These are phyloP conservation scores for Poronia punctata DNA, from an alignment of 495 filamentous ascomycete genomes.

Conservation along the genomic window DNA sequence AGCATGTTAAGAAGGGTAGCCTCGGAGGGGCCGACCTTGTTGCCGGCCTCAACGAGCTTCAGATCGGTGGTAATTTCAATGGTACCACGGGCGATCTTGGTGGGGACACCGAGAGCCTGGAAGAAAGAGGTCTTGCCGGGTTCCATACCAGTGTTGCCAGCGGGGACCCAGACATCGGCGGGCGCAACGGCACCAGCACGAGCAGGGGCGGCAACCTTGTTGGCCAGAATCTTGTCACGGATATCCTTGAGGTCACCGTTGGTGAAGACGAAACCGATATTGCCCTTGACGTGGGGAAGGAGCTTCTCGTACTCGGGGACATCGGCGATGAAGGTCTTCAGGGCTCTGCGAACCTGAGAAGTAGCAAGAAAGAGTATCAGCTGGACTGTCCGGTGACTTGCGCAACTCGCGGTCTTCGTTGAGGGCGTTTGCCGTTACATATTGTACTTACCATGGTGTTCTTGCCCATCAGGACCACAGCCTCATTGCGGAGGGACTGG, in stretches of 20 bases:
- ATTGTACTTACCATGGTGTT: constrained; percentile 79
- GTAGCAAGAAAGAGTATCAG: not conserved
- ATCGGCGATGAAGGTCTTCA: constrained; percentile 89
- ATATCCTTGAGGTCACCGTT: constrained; percentile 85
- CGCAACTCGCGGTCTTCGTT: too few relatives aligned
- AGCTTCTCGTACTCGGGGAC: constrained; percentile 96
- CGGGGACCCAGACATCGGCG: constrained; percentile 82
- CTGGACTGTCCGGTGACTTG: too few relatives aligned
- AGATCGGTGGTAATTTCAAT: constrained; percentile 99
- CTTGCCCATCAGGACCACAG: constrained; percentile 98
- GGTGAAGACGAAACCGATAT: constrained; percentile 99
- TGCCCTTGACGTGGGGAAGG: constrained; percentile 90
- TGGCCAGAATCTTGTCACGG: constrained; percentile 89
- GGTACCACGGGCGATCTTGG: constrained; percentile 99
- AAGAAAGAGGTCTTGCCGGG: constrained; percentile 99
- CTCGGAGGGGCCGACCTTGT: constrained; percentile 97
- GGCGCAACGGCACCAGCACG: constrained; percentile 95
- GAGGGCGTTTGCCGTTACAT: too few relatives aligned
- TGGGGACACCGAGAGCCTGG: constrained; percentile 99
- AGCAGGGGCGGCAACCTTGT: constrained; percentile 95
- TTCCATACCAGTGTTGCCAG: constrained; percentile 99
- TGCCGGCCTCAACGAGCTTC: constrained; percentile 89
- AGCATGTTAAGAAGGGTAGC: constrained; percentile 98
- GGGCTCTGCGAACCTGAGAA: constrained; percentile 79
- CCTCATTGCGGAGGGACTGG: constrained; percentile 75